phyloP scores from a whole-genome alignment of 768 basidiomycete genomes.

The Gautieria morchelliformis region DNA sequence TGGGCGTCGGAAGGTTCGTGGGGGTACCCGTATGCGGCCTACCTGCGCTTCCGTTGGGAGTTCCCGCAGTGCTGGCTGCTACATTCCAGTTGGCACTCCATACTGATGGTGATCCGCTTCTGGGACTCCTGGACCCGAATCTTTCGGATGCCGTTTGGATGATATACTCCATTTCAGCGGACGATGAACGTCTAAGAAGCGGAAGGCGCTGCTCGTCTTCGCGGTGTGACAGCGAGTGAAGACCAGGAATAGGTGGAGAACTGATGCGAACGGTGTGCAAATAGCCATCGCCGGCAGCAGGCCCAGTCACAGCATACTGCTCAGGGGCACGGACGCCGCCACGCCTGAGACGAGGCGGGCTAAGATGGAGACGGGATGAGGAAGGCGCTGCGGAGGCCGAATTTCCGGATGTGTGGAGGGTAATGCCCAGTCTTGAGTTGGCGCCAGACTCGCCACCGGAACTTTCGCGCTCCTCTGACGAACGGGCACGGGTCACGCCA shows the following conservation, averaged over 20 bases:
- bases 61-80: not conserved
- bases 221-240: not conserved
- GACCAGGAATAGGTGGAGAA: slow-evolving; percentile 2
- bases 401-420: not conserved
- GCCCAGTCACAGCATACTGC: not conserved
- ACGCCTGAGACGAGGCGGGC: slow-evolving; percentile 43
- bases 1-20: slow-evolving; percentile 6
- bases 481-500: not conserved
- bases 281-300: slow-evolving; percentile 1
- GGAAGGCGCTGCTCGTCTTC: slow-evolving; percentile 3
- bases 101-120: not conserved
- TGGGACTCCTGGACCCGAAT: slow-evolving; percentile 3
- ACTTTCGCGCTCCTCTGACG: slow-evolving; percentile 2
- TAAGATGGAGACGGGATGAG: not conserved
- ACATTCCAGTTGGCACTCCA: not conserved
- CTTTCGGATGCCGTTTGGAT: not conserved
- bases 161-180: slow-evolving; percentile 5
- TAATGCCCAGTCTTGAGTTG: not conserved
- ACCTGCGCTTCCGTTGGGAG: not conserved
- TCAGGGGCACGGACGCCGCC: slow-evolving; percentile 63
- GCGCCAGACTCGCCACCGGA: not conserved
- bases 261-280: slow-evolving; percentile 3
- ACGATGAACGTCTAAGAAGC: not conserved
- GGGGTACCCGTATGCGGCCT: not conserved
- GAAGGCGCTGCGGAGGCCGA: not conserved